Evolutionary conservation across 2,329 filamentous ascomycete genomes (phyloP).

Genomic region (Plectosphaerella plurivora): DNA sequence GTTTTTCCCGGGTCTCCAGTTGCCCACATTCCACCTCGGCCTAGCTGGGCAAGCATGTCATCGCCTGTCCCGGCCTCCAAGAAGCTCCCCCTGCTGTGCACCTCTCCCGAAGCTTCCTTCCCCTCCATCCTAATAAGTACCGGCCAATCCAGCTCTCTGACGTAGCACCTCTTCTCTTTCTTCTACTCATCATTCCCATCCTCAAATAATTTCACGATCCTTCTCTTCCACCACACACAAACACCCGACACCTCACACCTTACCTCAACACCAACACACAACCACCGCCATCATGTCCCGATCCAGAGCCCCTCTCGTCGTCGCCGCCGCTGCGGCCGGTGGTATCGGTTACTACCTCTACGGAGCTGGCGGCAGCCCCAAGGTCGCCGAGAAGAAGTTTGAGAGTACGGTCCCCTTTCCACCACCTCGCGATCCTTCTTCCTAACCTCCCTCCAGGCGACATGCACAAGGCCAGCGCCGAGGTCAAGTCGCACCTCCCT

Average conservation of each 20-base stretch:
- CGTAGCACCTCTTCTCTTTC: not conserved
- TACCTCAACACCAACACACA: not conserved
- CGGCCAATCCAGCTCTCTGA: conserved; percentile 2
- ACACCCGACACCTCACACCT: not conserved
- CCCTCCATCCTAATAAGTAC: conserved; percentile 8
- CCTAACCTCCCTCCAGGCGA: conserved; percentile 55
- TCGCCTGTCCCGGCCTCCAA: not conserved
- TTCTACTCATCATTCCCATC: conserved; percentile 5
- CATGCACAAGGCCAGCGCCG: conserved; percentile 62
- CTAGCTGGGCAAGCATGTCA: not conserved
- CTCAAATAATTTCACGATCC: not conserved
- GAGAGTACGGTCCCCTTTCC: conserved; percentile 61
- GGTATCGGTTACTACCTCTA: conserved; percentile 90
- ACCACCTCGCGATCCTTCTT: not conserved
- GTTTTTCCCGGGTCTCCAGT: not conserved
- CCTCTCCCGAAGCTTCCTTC: not conserved
- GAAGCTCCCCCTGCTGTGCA: not conserved
- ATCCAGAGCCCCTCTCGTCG: conserved; percentile 40
- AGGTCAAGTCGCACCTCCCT: conserved; percentile 62
- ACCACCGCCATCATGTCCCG: conserved; percentile 36
- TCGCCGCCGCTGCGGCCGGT: conserved; percentile 61
- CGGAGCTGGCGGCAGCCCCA: conserved; percentile 73
- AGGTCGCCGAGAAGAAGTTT: conserved; percentile 78
- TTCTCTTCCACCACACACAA: not conserved
- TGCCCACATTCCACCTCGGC: too few species aligned